Evolutionary conservation across 305 asterid genomes (phyloP).

Genomic region (Stenogyne calaminthoides): DNA sequence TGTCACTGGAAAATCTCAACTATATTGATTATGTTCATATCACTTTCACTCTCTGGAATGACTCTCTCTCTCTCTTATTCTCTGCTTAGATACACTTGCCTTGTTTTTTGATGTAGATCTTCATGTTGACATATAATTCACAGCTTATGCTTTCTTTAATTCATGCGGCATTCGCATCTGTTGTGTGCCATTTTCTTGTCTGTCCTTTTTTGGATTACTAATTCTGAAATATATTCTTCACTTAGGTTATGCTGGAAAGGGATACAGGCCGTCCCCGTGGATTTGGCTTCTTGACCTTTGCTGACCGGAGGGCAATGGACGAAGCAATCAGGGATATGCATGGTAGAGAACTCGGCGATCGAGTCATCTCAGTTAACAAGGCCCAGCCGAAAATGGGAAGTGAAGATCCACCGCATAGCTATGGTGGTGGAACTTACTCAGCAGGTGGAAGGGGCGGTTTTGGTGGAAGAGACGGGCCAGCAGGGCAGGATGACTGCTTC

Average conservation of each 20-base stretch:
- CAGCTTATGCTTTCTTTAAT: background rate
- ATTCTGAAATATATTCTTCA: slow-evolving; percentile 26
- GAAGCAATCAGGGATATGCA: slow-evolving; percentile 95
- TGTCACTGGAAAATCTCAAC: background rate
- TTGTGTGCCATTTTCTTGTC: background rate
- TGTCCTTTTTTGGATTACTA: background rate
- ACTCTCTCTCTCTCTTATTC: background rate
- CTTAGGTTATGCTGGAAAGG: slow-evolving; percentile 90
- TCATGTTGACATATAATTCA: background rate
- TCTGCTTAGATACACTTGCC: background rate
- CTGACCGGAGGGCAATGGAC: slow-evolving; percentile 92
- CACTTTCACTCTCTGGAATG: background rate
- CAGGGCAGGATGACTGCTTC: slow-evolving; percentile 94
- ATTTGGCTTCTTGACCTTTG: slow-evolving; percentile 93
- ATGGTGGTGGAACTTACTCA: slow-evolving; percentile 55
- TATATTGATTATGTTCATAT: background rate
- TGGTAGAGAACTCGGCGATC: slow-evolving; percentile 88
- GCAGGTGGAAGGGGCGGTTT: slow-evolving; percentile 60
- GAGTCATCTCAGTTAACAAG: slow-evolving; percentile 89
- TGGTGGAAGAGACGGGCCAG: slow-evolving; percentile 70
- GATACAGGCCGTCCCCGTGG: slow-evolving; percentile 99
- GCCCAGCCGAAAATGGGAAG: slow-evolving; percentile 88
- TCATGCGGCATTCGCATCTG: background rate
- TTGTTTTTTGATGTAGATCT: background rate
- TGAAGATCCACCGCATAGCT: slow-evolving; percentile 72